phyloP scores from a whole-genome alignment of 805 yeast species.

The Clavispora phyllophila region DNA sequence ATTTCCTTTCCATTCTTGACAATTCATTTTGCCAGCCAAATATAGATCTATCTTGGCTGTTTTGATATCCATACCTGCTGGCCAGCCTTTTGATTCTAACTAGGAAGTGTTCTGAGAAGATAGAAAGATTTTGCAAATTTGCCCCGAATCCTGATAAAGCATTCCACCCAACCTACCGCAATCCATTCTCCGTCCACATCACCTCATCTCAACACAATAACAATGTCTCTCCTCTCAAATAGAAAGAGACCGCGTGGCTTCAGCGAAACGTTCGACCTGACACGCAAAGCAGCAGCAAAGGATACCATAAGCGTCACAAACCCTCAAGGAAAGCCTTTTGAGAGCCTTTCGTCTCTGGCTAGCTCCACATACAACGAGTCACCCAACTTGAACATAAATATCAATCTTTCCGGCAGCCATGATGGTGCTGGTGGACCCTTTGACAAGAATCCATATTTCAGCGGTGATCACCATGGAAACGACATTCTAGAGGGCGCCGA shows the following conservation, averaged over 20 bases:
- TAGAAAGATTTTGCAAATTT: too few relatives aligned
- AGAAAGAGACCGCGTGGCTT: slow-evolving; percentile 44
- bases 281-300: slow-evolving; percentile 12
- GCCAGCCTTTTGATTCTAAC: not conserved
- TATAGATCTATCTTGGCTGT: not conserved
- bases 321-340: slow-evolving; percentile 2
- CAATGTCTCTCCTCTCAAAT: slow-evolving; percentile 35
- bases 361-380: slow-evolving; percentile 5
- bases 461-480: slow-evolving; percentile 8
- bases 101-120: too few relatives aligned
- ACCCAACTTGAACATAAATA: slow-evolving; percentile 6
- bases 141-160: too few relatives aligned
- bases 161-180: too few relatives aligned
- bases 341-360: slow-evolving; percentile 2
- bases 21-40: not conserved
- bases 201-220: too few relatives aligned
- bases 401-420: slow-evolving; percentile 3
- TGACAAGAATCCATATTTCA: not conserved
- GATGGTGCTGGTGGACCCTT: not conserved
- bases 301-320: slow-evolving; percentile 4
- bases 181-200: too few relatives aligned
- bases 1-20: not conserved
- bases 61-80: not conserved
- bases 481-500: slow-evolving; percentile 17
- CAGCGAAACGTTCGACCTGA: slow-evolving; percentile 32